Conservation (phyloP, 129 eudicot genomes). For the Artemisia argyi region DNA sequence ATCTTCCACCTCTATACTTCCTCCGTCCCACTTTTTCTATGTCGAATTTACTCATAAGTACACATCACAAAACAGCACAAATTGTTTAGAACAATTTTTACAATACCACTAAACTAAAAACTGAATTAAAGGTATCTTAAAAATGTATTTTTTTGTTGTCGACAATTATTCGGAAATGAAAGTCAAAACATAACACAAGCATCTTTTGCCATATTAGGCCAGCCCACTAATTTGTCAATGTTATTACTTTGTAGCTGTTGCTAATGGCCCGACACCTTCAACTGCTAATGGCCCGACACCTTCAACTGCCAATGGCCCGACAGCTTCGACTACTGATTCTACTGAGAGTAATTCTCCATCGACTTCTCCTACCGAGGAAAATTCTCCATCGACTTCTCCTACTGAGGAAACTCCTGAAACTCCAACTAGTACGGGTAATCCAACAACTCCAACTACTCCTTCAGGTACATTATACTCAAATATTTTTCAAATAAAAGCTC, state of each 20-base stretch:
- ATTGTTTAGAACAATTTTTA: no score
- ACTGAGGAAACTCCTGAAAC: constrained; percentile 19
- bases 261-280: constrained; percentile 38
- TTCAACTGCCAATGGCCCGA: constrained; percentile 36
- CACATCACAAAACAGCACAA: no score
- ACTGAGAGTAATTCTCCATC: constrained; percentile 36
- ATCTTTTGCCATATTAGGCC: no score
- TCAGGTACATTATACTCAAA: constrained; percentile 11
- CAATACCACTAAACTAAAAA: no score
- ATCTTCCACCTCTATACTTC: no score
- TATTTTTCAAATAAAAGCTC: not conserved
- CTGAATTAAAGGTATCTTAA: no score
- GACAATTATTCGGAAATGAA: no score
- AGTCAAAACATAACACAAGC: no score
- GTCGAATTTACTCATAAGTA: no score
- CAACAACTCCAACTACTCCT: constrained; percentile 6
- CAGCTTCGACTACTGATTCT: constrained; percentile 32
- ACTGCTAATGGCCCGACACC: constrained; percentile 34
- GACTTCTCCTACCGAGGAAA: not conserved
- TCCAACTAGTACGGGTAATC: constrained; percentile 4
- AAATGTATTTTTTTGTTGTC: no score
- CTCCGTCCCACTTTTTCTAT: no score
- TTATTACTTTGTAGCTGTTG: constrained; percentile 15
- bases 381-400: constrained; percentile 6
- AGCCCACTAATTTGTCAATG: no score